phyloP scores from a whole-genome alignment of 176 grass and related monocot genomes.

The Miscanthus lutarioriparius region DNA sequence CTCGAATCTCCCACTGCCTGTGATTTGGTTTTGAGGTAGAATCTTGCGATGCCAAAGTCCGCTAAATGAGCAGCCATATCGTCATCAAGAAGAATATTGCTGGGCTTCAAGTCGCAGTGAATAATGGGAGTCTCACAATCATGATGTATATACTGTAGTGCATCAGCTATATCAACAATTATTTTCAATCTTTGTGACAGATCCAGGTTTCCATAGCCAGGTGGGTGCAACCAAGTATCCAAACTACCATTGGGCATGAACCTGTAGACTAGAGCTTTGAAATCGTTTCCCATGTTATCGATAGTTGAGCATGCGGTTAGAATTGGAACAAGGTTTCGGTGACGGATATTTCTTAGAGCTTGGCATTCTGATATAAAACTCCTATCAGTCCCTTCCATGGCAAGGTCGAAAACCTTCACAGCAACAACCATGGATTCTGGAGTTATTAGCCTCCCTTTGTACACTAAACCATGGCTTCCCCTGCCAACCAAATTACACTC shows the following conservation, averaged over 20 bases:
- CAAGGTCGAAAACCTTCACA: slow-evolving; percentile 61
- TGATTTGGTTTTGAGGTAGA: background rate
- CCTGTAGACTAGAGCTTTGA: slow-evolving; percentile 58
- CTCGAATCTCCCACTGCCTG: background rate
- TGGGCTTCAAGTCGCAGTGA: slow-evolving; percentile 58
- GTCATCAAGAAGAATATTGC: slow-evolving; percentile 51
- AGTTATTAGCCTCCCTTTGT: slow-evolving; percentile 5
- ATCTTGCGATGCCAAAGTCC: slow-evolving; percentile 57
- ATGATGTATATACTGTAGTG: slow-evolving; percentile 53
- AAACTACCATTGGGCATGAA: slow-evolving; percentile 55
- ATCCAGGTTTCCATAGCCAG: background rate
- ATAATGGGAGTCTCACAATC: slow-evolving; percentile 43
- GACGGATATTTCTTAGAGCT: slow-evolving; percentile 49
- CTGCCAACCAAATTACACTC: slow-evolving; percentile 21
- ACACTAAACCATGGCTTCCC: too few relatives aligned
- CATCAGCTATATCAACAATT: slow-evolving; percentile 43
- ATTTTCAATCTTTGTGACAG: slow-evolving; percentile 46
- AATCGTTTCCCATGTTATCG: background rate
- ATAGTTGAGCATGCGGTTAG: too few relatives aligned
- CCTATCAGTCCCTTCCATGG: slow-evolving; percentile 38
- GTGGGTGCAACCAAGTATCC: slow-evolving; percentile 49
- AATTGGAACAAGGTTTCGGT: background rate
- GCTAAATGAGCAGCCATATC: slow-evolving; percentile 40
- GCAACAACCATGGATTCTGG: slow-evolving; percentile 36
- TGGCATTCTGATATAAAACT: slow-evolving; percentile 62